These are phyloP conservation scores for Vigna reflexopilosa DNA, from an alignment of 306 rosid species.

Conservation along the genomic window DNA sequence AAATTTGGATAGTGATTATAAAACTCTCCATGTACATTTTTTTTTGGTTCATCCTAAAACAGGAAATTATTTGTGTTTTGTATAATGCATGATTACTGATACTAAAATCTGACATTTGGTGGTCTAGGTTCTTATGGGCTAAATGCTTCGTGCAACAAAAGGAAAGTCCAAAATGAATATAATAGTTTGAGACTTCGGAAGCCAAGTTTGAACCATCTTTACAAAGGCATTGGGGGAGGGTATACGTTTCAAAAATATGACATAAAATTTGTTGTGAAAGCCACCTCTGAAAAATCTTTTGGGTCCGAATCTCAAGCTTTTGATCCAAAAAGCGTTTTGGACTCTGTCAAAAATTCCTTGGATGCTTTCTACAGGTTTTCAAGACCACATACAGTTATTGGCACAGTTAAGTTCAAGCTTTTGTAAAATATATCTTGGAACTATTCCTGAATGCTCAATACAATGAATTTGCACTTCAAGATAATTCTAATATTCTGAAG, in stretches of 20 bases:
- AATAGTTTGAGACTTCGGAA: conserved; percentile 45
- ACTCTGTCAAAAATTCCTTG: conserved; percentile 45
- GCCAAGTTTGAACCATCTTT: conserved; percentile 20
- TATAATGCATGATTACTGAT: conserved; percentile 20
- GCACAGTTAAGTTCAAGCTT: conserved; percentile 77
- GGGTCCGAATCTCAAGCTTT: conserved; percentile 69
- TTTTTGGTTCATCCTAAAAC: conserved; percentile 11
- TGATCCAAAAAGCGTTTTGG: conserved; percentile 55
- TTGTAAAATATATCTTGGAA: conserved; percentile 9
- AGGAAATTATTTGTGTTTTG: conserved; percentile 3
- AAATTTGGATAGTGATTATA: conserved; percentile 5
- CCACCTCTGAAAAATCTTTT: conserved; percentile 70
- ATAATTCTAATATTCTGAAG: conserved; percentile 15
- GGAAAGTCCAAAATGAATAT: conserved; percentile 51
- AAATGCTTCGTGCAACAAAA: conserved; percentile 53
- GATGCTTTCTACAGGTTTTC: conserved; percentile 96
- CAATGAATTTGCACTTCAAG: conserved; percentile 12
- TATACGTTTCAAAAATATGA: conserved; percentile 40
- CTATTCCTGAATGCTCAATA: conserved; percentile 12
- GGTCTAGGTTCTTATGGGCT: conserved; percentile 52
- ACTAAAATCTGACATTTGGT: conserved; percentile 33
- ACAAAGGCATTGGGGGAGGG: conserved; percentile 45
- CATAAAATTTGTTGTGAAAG: conserved; percentile 57
- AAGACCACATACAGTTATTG: conserved; percentile 95
- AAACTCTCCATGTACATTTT: neutral